Conservation (phyloP, 2,329 filamentous ascomycete species). For the Colletotrichum orbiculare region DNA sequence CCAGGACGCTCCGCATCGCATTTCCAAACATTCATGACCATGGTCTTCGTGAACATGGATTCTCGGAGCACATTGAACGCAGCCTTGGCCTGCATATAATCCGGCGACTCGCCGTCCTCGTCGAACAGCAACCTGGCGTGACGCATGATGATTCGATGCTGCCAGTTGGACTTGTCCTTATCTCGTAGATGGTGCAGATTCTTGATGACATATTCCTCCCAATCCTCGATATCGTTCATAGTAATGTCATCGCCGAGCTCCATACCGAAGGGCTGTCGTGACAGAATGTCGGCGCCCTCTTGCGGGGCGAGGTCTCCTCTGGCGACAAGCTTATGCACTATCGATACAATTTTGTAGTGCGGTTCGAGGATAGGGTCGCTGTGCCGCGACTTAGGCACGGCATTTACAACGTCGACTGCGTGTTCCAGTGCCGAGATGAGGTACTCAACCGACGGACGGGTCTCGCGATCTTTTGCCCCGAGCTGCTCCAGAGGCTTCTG, state of each 20-base stretch:
- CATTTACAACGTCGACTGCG: constrained; percentile 61
- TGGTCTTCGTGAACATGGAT: constrained; percentile 89
- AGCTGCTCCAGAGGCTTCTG: constrained; percentile 58
- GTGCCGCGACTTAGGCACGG: constrained; percentile 64
- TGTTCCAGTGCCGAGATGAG: constrained; percentile 63
- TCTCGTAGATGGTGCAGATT: constrained; percentile 64
- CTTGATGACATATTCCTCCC: constrained; percentile 66
- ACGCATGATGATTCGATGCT: constrained; percentile 88
- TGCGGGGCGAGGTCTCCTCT: constrained; percentile 59
- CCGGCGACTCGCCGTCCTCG: constrained; percentile 52
- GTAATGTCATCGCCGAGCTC: constrained; percentile 59
- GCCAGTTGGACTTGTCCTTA: constrained; percentile 94
- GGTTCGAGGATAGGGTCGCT: constrained; percentile 88
- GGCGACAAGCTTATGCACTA: constrained; percentile 83
- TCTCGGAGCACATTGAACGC: constrained; percentile 81
- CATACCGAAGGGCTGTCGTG: constrained; percentile 65
- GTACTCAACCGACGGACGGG: constrained; percentile 51
- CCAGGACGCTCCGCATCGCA: constrained; percentile 87
- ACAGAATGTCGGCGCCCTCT: constrained; percentile 63
- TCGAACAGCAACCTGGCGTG: constrained; percentile 69
- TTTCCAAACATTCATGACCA: constrained; percentile 95
- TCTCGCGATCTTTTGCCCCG: constrained; percentile 53
- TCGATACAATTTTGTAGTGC: constrained; percentile 88
- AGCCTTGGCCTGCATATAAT: constrained; percentile 77
- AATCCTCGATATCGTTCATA: constrained; percentile 71